Evolutionary conservation across 1,139 yeast genomes (phyloP).

Genomic region (Candida frijolesensis): DNA sequence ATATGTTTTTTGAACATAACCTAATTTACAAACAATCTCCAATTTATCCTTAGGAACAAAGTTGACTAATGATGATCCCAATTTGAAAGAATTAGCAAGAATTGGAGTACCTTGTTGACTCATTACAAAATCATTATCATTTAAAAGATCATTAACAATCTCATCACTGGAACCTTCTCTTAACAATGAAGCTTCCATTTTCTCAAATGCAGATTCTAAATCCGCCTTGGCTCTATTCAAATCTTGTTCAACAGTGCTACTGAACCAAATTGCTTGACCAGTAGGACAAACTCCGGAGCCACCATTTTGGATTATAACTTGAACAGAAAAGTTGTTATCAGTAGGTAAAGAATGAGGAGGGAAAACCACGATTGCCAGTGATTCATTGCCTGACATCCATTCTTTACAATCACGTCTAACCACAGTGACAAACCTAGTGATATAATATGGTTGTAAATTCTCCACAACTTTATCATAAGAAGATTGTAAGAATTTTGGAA

Average conservation of each 20-base stretch:
- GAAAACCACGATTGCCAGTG: slow-evolving; percentile 85
- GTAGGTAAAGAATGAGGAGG: slow-evolving; percentile 84
- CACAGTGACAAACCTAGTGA: slow-evolving; percentile 77
- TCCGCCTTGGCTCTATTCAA: slow-evolving; percentile 68
- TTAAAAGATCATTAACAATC: slow-evolving; percentile 36
- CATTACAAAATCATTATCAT: slow-evolving; percentile 57
- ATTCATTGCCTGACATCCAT: slow-evolving; percentile 81
- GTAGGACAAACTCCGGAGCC: slow-evolving; percentile 86
- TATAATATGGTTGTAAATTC: slow-evolving; percentile 45
- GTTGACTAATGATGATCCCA: slow-evolving; percentile 81
- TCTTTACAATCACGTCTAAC: slow-evolving; percentile 87
- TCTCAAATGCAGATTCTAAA: slow-evolving; percentile 75
- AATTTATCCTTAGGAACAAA: slow-evolving; percentile 82
- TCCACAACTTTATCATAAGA: slow-evolving; percentile 39
- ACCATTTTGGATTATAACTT: slow-evolving; percentile 85
- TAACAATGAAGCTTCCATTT: slow-evolving; percentile 76
- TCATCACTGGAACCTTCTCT: slow-evolving; percentile 64
- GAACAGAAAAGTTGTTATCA: slow-evolving; percentile 72
- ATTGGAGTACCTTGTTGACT: slow-evolving; percentile 64
- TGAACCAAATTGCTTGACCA: slow-evolving; percentile 91
- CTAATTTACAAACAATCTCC: slow-evolving; percentile 76
- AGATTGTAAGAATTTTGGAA: slow-evolving; percentile 50
- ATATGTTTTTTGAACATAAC: slow-evolving; percentile 74
- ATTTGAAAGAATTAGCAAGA: slow-evolving; percentile 70
- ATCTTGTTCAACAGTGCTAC: slow-evolving; percentile 76